Evolutionary conservation across 495 filamentous ascomycete genomes (phyloP).

Genomic region (Xylaria venustula): DNA sequence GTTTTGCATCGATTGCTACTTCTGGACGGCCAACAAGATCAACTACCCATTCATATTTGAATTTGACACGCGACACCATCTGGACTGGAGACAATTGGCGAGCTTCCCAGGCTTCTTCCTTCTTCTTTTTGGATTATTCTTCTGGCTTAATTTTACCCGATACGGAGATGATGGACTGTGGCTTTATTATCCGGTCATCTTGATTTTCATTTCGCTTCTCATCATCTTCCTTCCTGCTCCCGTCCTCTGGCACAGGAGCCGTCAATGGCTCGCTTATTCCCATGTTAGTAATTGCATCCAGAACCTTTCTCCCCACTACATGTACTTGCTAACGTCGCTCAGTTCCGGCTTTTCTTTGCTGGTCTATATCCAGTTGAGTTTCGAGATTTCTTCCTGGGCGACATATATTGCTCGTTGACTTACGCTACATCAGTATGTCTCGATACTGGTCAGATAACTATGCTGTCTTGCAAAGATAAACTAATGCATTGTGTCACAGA

Average conservation of each 20-base stretch:
- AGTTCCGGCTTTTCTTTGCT: constrained; percentile 83
- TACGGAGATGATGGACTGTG: constrained; percentile 67
- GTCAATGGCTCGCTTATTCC: constrained; percentile 81
- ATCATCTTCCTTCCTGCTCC: constrained; percentile 75
- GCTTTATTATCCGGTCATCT: constrained; percentile 83
- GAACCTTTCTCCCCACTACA: background rate
- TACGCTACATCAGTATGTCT: constrained; percentile 80
- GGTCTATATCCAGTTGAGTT: constrained; percentile 94
- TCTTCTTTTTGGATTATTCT: constrained; percentile 71
- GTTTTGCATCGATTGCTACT: constrained; percentile 74
- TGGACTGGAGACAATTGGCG: constrained; percentile 88
- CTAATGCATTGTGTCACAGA: constrained; percentile 44
- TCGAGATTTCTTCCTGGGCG: constrained; percentile 93
- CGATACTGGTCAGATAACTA: background rate
- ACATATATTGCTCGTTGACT: constrained; percentile 94
- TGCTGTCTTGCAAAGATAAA: background rate
- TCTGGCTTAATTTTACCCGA: constrained; percentile 83
- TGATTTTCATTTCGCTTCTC: constrained; percentile 63
- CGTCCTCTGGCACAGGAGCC: constrained; percentile 70
- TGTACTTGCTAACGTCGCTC: constrained; percentile 9
- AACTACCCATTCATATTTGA: constrained; percentile 98
- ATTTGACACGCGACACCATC: constrained; percentile 77
- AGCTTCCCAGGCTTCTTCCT: constrained; percentile 78
- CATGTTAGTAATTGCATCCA: constrained; percentile 55
- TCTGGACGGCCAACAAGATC: constrained; percentile 81